These are phyloP conservation scores for Cytospora piceicola DNA, from an alignment of 2,329 filamentous ascomycete species.

Conservation along the genomic window DNA sequence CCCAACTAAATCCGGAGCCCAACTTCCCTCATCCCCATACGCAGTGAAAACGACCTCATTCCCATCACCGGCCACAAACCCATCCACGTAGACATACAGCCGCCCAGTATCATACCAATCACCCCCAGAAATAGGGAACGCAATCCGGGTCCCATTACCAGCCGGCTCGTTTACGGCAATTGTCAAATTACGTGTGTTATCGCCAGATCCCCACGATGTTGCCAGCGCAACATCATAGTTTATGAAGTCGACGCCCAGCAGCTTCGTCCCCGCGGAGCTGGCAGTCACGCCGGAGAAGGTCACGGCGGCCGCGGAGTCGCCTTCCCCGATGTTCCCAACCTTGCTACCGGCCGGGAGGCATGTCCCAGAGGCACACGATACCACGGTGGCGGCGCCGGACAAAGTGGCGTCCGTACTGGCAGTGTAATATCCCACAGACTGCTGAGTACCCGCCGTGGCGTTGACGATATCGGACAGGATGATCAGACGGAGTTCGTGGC, in stretches of 20 bases:
- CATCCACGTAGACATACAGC: constrained; percentile 49
- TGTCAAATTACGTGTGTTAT: constrained; percentile 55
- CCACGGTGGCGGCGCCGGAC: constrained; percentile 41
- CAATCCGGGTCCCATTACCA: constrained; percentile 46
- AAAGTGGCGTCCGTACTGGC: constrained; percentile 43
- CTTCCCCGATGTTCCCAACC: constrained; percentile 43
- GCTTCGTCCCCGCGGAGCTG: constrained; percentile 41
- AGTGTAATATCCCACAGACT: constrained; percentile 44
- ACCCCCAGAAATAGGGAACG: constrained; percentile 53
- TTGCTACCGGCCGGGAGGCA: constrained; percentile 51
- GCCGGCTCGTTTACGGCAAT: constrained; percentile 49
- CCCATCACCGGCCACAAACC: constrained; percentile 46
- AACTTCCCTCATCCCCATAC: constrained; percentile 30
- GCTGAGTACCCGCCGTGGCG: constrained; percentile 26
- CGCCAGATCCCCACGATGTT: constrained; percentile 47
- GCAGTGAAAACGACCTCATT: constrained; percentile 44
- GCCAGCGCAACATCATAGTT: constrained; percentile 55
- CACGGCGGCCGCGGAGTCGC: constrained; percentile 38
- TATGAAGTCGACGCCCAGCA: constrained; percentile 54
- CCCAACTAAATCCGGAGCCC: constrained; percentile 50
- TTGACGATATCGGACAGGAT: constrained; percentile 42
- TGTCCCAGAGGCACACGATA: constrained; percentile 42
- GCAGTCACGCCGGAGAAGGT: constrained; percentile 42
- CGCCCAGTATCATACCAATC: constrained; percentile 56
- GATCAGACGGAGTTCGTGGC: constrained; percentile 46